These are phyloP conservation scores for Begonia peltatifolia DNA, from an alignment of 306 rosid species.

Conservation along the genomic window DNA sequence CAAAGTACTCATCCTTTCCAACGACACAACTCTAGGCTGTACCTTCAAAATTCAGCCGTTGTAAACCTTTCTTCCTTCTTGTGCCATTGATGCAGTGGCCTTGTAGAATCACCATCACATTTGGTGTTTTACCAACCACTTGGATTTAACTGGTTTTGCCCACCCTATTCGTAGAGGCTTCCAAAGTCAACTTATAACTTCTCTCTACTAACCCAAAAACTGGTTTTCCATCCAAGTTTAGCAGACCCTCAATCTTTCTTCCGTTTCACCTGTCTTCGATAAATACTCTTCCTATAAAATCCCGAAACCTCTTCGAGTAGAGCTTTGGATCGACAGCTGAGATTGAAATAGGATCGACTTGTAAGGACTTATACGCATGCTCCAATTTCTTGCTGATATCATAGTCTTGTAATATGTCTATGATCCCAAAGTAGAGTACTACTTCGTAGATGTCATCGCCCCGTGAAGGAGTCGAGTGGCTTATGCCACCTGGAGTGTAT, in stretches of 20 bases:
- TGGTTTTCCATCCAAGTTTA: neutral
- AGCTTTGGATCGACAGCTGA: conserved; percentile 98
- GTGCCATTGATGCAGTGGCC: neutral
- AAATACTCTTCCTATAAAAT: conserved; percentile 73
- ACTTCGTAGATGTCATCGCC: conserved; percentile 58
- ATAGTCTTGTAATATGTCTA: conserved; percentile 88
- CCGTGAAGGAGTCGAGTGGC: conserved; percentile 47
- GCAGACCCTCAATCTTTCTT: neutral
- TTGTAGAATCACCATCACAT: neutral
- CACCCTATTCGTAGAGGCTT: too few species aligned
- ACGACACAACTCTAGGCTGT: neutral
- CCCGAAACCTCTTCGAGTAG: conserved; percentile 80
- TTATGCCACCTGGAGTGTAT: conserved; percentile 44
- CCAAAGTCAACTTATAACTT: too few species aligned
- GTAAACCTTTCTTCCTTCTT: neutral
- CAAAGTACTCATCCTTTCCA: neutral
- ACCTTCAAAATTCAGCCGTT: conserved; percentile 1
- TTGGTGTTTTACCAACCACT: neutral
- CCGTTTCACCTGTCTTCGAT: conserved; percentile 54
- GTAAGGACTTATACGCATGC: conserved; percentile 87
- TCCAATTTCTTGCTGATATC: conserved; percentile 94
- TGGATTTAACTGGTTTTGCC: neutral
- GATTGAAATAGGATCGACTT: conserved; percentile 67
- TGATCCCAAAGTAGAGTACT: conserved; percentile 78
- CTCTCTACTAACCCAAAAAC: neutral